Conservation (phyloP, 225 moss, liverwort and hornwort genomes). For the Climacium dendroides region DNA sequence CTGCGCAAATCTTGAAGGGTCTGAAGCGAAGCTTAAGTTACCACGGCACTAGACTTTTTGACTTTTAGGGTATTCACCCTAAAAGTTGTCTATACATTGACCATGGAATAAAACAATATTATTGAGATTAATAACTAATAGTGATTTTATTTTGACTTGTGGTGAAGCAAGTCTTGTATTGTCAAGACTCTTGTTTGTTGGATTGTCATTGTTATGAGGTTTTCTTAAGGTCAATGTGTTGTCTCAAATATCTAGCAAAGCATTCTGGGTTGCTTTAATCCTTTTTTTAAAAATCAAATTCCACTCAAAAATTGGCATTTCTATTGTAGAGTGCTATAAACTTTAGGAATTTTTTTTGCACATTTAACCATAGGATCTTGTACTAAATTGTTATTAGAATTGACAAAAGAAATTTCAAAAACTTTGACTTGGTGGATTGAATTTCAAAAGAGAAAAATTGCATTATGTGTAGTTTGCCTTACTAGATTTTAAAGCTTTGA, state of each 20-base stretch:
- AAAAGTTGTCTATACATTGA: neutral
- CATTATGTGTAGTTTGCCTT: too few species aligned
- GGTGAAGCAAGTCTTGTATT: neutral
- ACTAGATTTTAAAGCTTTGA: neutral
- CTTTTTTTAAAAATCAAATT: too few species aligned
- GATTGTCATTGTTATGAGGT: accelerated
- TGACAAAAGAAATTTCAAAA: too few species aligned
- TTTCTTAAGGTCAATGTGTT: neutral
- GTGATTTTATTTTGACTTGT: neutral
- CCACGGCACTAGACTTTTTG: too few species aligned
- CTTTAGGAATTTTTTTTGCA: neutral
- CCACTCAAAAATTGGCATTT: neutral
- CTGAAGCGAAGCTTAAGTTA: too few species aligned
- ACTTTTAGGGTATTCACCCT: neutral
- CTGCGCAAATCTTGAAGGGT: too few species aligned
- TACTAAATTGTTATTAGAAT: neutral
- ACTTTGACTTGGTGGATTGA: too few species aligned
- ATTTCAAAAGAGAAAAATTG: too few species aligned
- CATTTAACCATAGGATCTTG: neutral
- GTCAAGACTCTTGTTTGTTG: accelerated
- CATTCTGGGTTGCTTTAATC: neutral
- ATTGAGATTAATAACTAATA: neutral
- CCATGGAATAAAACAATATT: neutral
- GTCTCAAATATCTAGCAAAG: neutral
- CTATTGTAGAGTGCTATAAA: too few species aligned